A percentile compares a stretch with the other conserved stretches of the same genome.
phyloP scores from a whole-genome alignment of 176 grass and related monocot genomes.

The Triticum turgidum region DNA sequence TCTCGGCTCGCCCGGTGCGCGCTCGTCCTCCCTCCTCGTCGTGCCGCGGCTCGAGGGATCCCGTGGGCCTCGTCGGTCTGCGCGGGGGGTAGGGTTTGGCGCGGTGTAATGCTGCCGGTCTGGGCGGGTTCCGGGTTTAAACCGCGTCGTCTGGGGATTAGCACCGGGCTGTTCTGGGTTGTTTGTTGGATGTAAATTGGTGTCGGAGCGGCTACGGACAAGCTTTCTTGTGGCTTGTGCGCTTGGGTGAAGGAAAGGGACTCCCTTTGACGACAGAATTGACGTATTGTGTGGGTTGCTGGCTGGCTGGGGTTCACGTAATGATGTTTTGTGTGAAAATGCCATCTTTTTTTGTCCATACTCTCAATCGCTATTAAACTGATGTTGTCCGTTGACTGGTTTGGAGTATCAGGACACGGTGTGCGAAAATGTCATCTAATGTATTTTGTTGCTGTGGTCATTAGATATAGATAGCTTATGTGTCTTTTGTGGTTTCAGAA shows the following conservation, averaged over 20 bases:
- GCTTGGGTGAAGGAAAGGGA: neutral
- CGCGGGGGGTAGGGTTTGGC: neutral
- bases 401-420: neutral
- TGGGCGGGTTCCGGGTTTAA: neutral
- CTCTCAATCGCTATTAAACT: neutral
- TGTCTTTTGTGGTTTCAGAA: neutral
- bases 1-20: no score
- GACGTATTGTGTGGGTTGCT: neutral
- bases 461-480: neutral
- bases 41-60: neutral
- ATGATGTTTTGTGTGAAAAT: neutral
- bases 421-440: neutral
- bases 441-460: no score
- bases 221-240: neutral
- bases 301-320: neutral
- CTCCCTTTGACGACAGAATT: neutral
- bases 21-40: neutral
- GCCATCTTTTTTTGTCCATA: neutral
- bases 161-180: neutral
- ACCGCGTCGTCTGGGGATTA: neutral
- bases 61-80: neutral
- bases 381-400: neutral
- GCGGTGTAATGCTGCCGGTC: neutral
- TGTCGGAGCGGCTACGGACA: no score
- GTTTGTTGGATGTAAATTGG: neutral